Evolutionary conservation across 495 filamentous ascomycete genomes (phyloP).

Genomic region (Thozetella sp.): DNA sequence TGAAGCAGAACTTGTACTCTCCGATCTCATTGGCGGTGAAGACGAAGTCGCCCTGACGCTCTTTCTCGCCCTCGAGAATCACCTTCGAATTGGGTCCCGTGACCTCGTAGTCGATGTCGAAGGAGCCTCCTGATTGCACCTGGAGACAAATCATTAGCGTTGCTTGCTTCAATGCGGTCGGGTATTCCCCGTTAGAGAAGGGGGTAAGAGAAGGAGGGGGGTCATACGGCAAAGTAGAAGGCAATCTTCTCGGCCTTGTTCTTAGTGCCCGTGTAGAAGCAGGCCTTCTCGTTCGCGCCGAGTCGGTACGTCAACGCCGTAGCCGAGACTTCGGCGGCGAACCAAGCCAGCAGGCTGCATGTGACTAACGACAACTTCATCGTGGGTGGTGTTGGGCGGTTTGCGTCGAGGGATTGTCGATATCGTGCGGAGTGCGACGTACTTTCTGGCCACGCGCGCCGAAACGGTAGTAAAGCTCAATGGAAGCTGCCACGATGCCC

Average conservation of each 20-base stretch:
- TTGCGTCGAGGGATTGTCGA: conserved; percentile 7
- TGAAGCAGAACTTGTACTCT: conserved; percentile 97
- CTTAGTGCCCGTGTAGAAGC: conserved; percentile 85
- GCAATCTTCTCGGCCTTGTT: conserved; percentile 83
- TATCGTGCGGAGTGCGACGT: background rate
- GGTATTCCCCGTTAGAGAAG: background rate
- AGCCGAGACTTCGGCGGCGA: conserved; percentile 62
- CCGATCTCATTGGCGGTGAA: conserved; percentile 94
- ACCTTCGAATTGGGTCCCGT: conserved; percentile 79
- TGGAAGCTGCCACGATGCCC: conserved; percentile 2
- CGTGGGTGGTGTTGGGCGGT: conserved; percentile 16
- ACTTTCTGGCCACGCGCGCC: conserved; percentile 11
- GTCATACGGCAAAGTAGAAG: conserved; percentile 95
- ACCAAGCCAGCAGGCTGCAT: conserved; percentile 64
- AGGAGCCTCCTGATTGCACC: conserved; percentile 96
- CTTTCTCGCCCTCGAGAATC: conserved; percentile 86
- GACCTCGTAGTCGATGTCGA: conserved; percentile 93
- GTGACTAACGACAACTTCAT: conserved; percentile 53
- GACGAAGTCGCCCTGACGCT: conserved; percentile 96
- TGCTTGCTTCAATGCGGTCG: background rate
- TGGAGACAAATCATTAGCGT: conserved; percentile 28
- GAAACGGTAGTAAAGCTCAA: conserved; percentile 11
- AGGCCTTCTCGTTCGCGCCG: conserved; percentile 86
- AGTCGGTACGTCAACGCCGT: conserved; percentile 97
- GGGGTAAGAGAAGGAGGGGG: conserved; percentile 8